Evolutionary conservation across 257 asterid species (phyloP), one percentile per base, ranked within the genome.

Genomic region (Hygrophila difformis): DNA sequence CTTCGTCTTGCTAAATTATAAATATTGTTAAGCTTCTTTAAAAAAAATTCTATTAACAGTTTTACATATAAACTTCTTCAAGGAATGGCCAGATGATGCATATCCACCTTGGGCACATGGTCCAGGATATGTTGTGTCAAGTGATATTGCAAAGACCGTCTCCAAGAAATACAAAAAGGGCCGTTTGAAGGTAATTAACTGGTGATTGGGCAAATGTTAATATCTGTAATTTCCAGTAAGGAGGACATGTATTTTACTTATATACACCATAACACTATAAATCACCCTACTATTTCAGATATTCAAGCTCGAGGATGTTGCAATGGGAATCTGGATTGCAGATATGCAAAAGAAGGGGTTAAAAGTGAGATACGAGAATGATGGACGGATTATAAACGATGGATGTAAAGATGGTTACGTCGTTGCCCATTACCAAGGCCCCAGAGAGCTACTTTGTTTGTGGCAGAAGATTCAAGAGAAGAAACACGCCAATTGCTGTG

Each of bases 21-120:
- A n/a, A n/a, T n/a, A n/a, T n/a, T n/a, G n/a, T n/a, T n/a, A n/a
- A n/a, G n/a, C n/a, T n/a, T n/a, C n/a, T n/a, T n/a, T n/a, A n/a
- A n/a, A n/a, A n/a, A n/a, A n/a, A n/a, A n/a, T n/a, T n/a, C n/a
- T n/a, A n/a, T n/a, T n/a, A n/a, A n/a, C n/a, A n/a, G n/a, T 5
- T 33, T 9, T 33, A 4, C 2, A 8, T 49, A 36, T 16, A 41
- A 41, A 51, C 18, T 59, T 26, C 39, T 18, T 69, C 18, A 33
- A 91, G 98, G 99, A 91, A 73, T 91, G 95, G 95, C 73, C 80
- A 35, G 79, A 78, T 8, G 95, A 86, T 37, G 47, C 44, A 29
- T 86, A 91, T 62, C 99, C 99, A 43, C 97, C 97, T 44, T 91
- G 81, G 84, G 97, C 95, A 18, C 87, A 78, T 53, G 95, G 97